Conservation (phyloP, 2,329 filamentous ascomycete species). For the Claviceps digitariae region DNA sequence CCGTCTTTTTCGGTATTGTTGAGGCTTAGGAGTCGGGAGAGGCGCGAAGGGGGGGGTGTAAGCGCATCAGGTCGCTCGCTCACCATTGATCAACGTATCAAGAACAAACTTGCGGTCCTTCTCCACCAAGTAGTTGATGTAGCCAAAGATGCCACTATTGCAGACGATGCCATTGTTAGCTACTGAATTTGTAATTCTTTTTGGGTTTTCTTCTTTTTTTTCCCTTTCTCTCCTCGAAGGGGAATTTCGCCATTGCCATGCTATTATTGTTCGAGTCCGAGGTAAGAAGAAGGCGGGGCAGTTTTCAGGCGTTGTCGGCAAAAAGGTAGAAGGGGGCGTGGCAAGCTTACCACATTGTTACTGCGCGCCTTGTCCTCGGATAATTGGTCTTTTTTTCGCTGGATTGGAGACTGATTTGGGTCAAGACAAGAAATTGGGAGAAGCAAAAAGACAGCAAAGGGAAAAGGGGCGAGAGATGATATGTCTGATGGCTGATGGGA, state of each 20-base stretch:
- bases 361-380: constrained; percentile 7
- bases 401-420: neutral
- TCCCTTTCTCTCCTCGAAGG: neutral
- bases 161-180: constrained; percentile 14
- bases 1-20: neutral
- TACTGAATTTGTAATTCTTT: neutral
- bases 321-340: neutral
- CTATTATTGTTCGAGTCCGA: neutral
- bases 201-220: neutral
- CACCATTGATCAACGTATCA: constrained; percentile 91
- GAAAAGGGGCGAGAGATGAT: constrained; percentile 3
- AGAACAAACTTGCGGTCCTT: constrained; percentile 96
- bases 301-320: constrained; percentile 7
- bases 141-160: constrained; percentile 82
- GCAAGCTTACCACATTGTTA: constrained; percentile 13
- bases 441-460: constrained; percentile 2
- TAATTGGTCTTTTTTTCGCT: neutral
- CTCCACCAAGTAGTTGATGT: constrained; percentile 98
- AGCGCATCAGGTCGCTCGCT: too few relatives aligned
- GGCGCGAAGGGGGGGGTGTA: too few relatives aligned
- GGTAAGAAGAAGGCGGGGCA: constrained; percentile 3
- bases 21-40: too few relatives aligned
- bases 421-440: constrained; percentile 1
- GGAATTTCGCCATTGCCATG: constrained; percentile 1
- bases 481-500: neutral